Evolutionary conservation across 2,329 filamentous ascomycete genomes (phyloP).

Genomic region (Polytolypa hystricis): DNA sequence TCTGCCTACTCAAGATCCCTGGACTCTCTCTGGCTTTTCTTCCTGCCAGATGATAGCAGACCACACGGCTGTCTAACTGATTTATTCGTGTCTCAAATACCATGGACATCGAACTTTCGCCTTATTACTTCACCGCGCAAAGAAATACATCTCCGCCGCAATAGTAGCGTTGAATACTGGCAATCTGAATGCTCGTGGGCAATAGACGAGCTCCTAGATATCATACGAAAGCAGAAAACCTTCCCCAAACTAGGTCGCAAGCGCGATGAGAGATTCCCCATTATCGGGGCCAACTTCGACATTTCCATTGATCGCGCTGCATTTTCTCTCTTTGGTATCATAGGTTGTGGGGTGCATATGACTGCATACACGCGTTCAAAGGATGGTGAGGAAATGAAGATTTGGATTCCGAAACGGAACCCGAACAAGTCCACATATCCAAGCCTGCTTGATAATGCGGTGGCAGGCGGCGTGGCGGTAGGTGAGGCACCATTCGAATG

Average conservation of each 20-base stretch:
- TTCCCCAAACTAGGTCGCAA: conserved; percentile 68
- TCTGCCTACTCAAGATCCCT: no score
- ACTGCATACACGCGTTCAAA: conserved; percentile 21
- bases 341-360: conserved; percentile 35
- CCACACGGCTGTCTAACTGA: no score
- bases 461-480: conserved; percentile 15
- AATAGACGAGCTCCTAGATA: background rate
- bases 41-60: no score
- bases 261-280: conserved; percentile 71
- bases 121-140: no score
- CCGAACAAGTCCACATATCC: conserved; percentile 20
- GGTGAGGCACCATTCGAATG: conserved; percentile 16
- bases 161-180: no score
- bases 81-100: no score
- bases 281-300: conserved; percentile 57
- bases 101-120: no score
- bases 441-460: conserved; percentile 21
- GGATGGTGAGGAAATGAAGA: conserved; percentile 4
- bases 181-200: background rate
- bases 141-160: no score
- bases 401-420: conserved; percentile 21
- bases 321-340: conserved; percentile 32
- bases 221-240: conserved; percentile 23
- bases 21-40: no score
- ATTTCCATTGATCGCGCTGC: conserved; percentile 33